Conservation (phyloP, 768 basidiomycete species). For the Tricholoma furcatifolium region DNA sequence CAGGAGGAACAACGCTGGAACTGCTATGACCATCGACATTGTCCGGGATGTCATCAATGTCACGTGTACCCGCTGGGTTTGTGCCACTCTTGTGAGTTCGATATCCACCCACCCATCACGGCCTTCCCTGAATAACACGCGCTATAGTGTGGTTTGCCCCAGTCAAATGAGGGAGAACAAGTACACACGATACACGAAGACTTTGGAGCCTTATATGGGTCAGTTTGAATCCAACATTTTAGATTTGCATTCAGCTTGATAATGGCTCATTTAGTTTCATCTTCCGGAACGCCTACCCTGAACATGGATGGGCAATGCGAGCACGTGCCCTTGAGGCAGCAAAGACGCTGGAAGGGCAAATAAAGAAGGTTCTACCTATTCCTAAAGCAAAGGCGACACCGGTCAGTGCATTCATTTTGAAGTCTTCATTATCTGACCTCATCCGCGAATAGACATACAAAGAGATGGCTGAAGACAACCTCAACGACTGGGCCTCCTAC, state of each 20-base stretch:
- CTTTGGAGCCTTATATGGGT: conserved; percentile 21
- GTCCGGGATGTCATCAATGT: conserved; percentile 24
- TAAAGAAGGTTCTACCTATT: conserved; percentile 11
- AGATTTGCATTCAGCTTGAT: not conserved
- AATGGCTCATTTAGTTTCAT: conserved; percentile 13
- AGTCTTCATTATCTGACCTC: too few species aligned
- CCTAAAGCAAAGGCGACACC: not conserved
- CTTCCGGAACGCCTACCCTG: conserved; percentile 22
- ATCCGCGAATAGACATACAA: not conserved
- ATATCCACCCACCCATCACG: not conserved
- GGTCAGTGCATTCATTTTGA: not conserved
- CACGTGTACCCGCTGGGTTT: conserved; percentile 26
- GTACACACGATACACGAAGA: conserved; percentile 7
- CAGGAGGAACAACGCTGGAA: conserved; percentile 8
- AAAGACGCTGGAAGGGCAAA: conserved; percentile 3
- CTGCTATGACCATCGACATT: conserved; percentile 18
- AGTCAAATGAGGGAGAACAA: not conserved
- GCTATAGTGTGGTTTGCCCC: conserved; percentile 8
- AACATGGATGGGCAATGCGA: conserved; percentile 19
- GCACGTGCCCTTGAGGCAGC: conserved; percentile 15
- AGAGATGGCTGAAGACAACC: not conserved
- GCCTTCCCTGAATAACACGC: not conserved
- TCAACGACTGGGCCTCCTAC: not conserved
- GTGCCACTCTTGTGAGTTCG: conserved; percentile 21
- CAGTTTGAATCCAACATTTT: not conserved